Base-by-base conservation (phyloP, 129 eudicot species). In the Kitagawia praeruptora region DNA sequence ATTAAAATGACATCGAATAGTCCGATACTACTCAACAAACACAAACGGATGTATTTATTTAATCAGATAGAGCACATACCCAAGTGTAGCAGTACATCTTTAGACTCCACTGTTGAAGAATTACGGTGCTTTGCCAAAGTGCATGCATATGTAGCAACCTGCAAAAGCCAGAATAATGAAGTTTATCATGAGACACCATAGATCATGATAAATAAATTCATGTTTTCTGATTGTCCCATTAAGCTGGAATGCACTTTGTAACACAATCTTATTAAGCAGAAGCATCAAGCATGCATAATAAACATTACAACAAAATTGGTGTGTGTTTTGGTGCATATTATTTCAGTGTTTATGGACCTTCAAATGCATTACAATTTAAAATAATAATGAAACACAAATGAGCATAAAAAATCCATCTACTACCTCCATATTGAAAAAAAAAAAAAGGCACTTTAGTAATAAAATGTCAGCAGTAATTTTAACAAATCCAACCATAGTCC, bases 61-160 rank as follows among this genome's bases (percentile, higher is more conserved):
- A 34, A 71, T 31, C 16, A 11, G 80, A 49, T 6, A 38, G 75
- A 75, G 80, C 78, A 51, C 85, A 45, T 73, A 94, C 98, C 98
- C 77, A 95, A 85, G 88, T 95, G 97, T 83, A 95, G 88, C 86
- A 92, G 75, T 56, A 92, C 89, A 83, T 95, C 98, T 85, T 95
- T 95, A n/a, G 98, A 70, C 77, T 95, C 98, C 76, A 95, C 70
- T 75, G 89, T 86, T 39, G 97, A 88, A 80, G 98, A 95, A 39
- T 92, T 92, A 80, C 98, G 90, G 82, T 95, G 98, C 78, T 92
- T 92, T 37, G 98, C 97, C 89, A 95, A 84, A 78, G 71, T 83
- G 83, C 97, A 93, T 38, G 92, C 93, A 86, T 86, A 90, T 75
- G 97, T 37, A 77, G 97, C 88, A 79, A 92, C 98, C 98, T 95